Base-by-base conservation (phyloP, 2,329 filamentous ascomycete genomes). In the Paramyrothecium roridum region DNA sequence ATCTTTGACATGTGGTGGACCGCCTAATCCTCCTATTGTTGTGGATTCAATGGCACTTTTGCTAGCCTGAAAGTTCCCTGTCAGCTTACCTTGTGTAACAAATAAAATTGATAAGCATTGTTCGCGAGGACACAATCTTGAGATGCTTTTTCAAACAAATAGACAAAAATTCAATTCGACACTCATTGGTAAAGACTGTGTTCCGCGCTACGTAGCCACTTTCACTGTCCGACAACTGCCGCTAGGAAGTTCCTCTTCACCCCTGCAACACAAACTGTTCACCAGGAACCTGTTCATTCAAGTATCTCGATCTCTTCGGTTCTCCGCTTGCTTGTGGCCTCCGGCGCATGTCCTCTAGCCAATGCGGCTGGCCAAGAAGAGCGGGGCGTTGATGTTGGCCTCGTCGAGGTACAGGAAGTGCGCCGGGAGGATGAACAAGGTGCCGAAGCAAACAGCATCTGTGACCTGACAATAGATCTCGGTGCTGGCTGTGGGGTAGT, bases 401-500 rank as follows among this genome's bases (percentile, higher is more conserved):
- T 59, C 61, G 10, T 51, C 40, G n/a, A n/a, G 48, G 59, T 72
- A 71, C 17, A 57, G 51, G 22, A 72, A 63, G 59, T 76, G 73
- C 3, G 67, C 65, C 3, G 69, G 65, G 33, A 65, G 55, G 45
- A 76, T 68, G 34, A 70, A 59, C 19, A 77, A 64, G 1, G 68
- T 68, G 11, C 74, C 75, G 8, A 26, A 57, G 61, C 73, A 75
- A 21, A 75, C 71, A 2, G 67, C 59, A 22, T 78, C 75, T 1
- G 61, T 62, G 2, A 22, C 1, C 16, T 67, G 68, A 60, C 75
- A 78, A 60, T 67, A 77, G n/a, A 77, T 67, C 55, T 68, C 60
- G 23, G 69, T 69, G 40, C 69, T 64, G 45, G 67, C 63, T 1
- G 54, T 53, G 0, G 73, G 69, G 57, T 70, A 77, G 58, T 70